Percentiles rank a stretch among this genome's conserved stretches.
phyloP scores from a whole-genome alignment of 176 grass and related monocot genomes.

The Oryza nivara region DNA sequence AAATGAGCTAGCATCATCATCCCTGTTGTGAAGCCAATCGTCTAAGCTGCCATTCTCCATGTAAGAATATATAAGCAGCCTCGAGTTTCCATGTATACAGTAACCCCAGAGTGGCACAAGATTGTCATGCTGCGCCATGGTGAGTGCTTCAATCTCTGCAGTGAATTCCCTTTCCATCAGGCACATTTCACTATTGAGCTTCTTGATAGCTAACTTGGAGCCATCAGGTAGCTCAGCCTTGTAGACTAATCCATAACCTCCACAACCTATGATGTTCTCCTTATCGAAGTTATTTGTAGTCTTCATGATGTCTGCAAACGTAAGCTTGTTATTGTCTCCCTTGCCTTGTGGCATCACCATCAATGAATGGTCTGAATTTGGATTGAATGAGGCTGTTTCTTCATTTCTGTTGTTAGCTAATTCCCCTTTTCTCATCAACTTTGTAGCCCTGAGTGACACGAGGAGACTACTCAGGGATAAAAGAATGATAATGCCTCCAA shows the following conservation, averaged over 20 bases:
- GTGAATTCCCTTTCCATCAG: slow-evolving; percentile 54
- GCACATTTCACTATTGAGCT: slow-evolving; percentile 46
- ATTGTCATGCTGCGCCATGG: slow-evolving; percentile 53
- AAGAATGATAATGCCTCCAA: not conserved
- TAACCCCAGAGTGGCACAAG: slow-evolving; percentile 59
- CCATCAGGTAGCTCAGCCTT: slow-evolving; percentile 19
- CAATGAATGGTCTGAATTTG: no score
- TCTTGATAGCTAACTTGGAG: slow-evolving; percentile 55
- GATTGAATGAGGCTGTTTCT: not conserved
- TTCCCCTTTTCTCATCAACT: no score
- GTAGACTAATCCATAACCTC: slow-evolving; percentile 59
- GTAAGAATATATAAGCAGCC: slow-evolving; percentile 47
- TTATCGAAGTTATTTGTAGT: slow-evolving; percentile 54
- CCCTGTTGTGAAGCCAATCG: slow-evolving; percentile 73
- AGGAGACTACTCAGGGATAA: not conserved
- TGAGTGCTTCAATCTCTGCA: slow-evolving; percentile 56
- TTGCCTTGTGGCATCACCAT: no score
- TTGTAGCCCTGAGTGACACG: not conserved
- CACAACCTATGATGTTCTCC: slow-evolving; percentile 50
- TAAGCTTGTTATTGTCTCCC: no score
- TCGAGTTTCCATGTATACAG: slow-evolving; percentile 42
- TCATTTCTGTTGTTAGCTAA: not conserved
- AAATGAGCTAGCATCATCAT: slow-evolving; percentile 29
- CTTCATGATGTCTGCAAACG: not conserved
- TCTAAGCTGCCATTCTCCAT: slow-evolving; percentile 48